These are phyloP conservation scores for Sphaerulina musiva DNA, from an alignment of 2,329 filamentous ascomycete genomes.

Conservation along the genomic window DNA sequence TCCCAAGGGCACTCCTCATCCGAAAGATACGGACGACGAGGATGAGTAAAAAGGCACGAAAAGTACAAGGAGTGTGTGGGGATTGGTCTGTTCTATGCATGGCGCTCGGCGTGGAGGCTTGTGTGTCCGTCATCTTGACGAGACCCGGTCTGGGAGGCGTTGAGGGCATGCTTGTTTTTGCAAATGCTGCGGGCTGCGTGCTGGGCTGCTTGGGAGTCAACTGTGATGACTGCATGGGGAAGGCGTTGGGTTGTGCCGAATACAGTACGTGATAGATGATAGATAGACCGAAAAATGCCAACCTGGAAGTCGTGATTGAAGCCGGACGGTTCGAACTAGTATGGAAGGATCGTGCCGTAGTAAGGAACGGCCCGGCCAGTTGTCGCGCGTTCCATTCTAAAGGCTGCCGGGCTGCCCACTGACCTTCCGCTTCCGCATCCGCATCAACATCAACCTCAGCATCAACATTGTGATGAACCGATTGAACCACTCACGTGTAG, in stretches of 20 bases:
- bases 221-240: constrained; percentile 1
- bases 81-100: constrained; percentile 8
- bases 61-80: constrained; percentile 13
- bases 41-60: constrained; percentile 27
- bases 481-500: neutral
- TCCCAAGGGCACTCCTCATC: constrained; percentile 69
- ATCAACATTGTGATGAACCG: neutral
- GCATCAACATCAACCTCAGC: neutral
- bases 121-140: constrained; percentile 1
- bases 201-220: neutral
- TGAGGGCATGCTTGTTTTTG: constrained; percentile 1
- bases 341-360: neutral
- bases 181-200: neutral
- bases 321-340: no score
- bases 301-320: neutral
- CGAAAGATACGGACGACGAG: constrained; percentile 71
- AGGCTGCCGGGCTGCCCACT: no score
- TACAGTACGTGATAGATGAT: constrained; percentile 1
- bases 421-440: neutral
- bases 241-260: constrained; percentile 2
- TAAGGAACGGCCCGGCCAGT: neutral
- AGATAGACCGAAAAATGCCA: neutral
- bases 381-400: neutral
- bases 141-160: constrained; percentile 2
- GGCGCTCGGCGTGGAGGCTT: constrained; percentile 5